These are phyloP conservation scores for Ballota nigra DNA, from an alignment of 257 asterid genomes.

Conservation along the genomic window DNA sequence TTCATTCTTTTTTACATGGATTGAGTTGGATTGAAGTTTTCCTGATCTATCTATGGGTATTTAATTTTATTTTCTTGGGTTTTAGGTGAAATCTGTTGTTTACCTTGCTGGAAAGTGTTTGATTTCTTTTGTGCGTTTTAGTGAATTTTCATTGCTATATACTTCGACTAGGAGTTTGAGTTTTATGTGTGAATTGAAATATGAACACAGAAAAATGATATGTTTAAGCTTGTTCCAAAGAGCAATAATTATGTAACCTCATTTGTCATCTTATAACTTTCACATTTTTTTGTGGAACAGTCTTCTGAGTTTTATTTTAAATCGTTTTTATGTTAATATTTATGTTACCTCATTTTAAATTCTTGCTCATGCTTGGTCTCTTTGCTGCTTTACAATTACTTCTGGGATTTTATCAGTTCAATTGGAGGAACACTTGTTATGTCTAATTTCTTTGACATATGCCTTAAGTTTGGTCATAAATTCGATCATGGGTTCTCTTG, in stretches of 20 bases:
- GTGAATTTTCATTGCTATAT: not conserved
- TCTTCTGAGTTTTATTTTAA: not conserved
- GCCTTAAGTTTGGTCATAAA: not conserved
- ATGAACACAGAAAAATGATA: not conserved
- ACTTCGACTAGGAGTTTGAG: not conserved
- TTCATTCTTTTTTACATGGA: not conserved
- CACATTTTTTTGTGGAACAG: not conserved
- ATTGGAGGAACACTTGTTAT: not conserved
- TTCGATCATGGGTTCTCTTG: not conserved
- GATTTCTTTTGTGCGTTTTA: not conserved
- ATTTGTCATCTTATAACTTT: not conserved
- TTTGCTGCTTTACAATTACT: not conserved
- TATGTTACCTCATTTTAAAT: not conserved
- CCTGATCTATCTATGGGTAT: not conserved
- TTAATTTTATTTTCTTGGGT: not conserved
- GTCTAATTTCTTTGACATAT: not conserved
- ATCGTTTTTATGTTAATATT: not conserved
- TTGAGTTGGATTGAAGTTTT: constrained; percentile 2
- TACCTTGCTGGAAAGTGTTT: not conserved
- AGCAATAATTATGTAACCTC: not conserved
- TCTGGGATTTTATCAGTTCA: not conserved
- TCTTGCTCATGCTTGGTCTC: not conserved
- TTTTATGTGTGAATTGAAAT: not conserved
- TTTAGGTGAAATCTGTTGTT: not conserved
- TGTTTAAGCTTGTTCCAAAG: not conserved